Base-by-base conservation (phyloP, 257 asterid genomes). In the Paraleonurus japonicus region DNA sequence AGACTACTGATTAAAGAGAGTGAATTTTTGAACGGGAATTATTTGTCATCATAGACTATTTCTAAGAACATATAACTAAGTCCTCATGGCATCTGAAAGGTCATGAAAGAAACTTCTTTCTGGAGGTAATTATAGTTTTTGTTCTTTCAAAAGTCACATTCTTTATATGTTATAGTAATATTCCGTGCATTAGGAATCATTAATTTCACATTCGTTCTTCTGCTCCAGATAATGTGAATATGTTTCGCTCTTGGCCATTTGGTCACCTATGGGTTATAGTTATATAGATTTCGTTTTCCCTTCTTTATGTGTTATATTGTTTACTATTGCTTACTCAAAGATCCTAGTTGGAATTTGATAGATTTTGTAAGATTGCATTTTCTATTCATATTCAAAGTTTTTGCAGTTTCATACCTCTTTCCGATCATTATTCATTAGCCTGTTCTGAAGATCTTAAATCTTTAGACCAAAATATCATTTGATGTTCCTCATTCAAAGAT, bases 81-180 rank as follows among this genome's bases (percentile, higher is more conserved):
- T 78, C 65, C 71, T 64, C 61, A 60, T 67, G 75, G 72, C 75
- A 65, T 65, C 65, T 37, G 17, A 43, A 64, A 41, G 37, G 37
- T 32, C 57, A 55, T 54, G 61, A 68, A 23, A 61, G 28, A 33
- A 58, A 47, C 67, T 20, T 69, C 81, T 53, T 68, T 45, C 13
- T 43, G 55, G 66, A 82, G 83, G 86, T 81, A 74, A 22, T 45
- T 23, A 23, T 65, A 67, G 47, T 26, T 55, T 67, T 35, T n/a
- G 13, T 55, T 66, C 45, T 59, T 61, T 61, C 58, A 57, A 70
- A 48, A 64, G 47, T 19, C 27, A 17, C 32, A 15, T 19, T 55
- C 3, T 24, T 23, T 37, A 26, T 20, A 57, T 28, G 9, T 41
- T 32, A 26, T 5, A 23, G 57, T 59, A 32, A 60, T 67, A 41